phyloP scores from a whole-genome alignment of 1,284 basidiomycete genomes.

The Cutaneotrichosporon cutaneum region DNA sequence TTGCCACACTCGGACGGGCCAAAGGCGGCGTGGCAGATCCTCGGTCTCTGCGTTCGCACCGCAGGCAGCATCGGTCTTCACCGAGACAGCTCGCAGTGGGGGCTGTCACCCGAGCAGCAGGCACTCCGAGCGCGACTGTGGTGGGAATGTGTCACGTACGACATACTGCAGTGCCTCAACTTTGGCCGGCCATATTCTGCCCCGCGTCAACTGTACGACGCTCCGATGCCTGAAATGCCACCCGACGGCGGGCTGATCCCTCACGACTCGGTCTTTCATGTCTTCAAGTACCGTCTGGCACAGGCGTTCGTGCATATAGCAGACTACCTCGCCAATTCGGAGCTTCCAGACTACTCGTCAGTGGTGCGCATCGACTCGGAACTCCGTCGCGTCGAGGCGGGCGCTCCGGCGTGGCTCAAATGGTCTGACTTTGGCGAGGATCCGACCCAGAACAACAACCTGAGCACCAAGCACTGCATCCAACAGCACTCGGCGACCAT shows the following conservation, averaged over 20 bases:
- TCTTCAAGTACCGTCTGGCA: conserved; percentile 25
- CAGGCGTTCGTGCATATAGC: conserved; percentile 25
- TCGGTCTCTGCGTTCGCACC: conserved; percentile 25
- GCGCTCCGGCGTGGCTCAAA: conserved; percentile 27
- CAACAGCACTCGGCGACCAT: conserved; percentile 31
- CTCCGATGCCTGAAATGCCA: conserved; percentile 19
- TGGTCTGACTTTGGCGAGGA: conserved; percentile 23
- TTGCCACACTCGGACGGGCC: conserved; percentile 22
- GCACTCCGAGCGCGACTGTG: conserved; percentile 23
- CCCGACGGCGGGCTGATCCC: conserved; percentile 16
- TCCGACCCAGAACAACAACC: background rate
- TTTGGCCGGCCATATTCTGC: conserved; percentile 33
- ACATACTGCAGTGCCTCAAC: conserved; percentile 32
- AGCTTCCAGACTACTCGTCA: conserved; percentile 26
- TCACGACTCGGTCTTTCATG: conserved; percentile 25
- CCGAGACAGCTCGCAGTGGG: conserved; percentile 31
- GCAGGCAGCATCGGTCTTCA: conserved; percentile 25
- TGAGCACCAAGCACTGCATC: conserved; percentile 20
- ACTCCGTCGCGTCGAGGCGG: conserved; percentile 22
- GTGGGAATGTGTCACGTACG: conserved; percentile 30
- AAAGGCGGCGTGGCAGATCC: conserved; percentile 27
- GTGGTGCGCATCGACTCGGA: conserved; percentile 29
- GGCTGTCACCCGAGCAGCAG: conserved; percentile 22
- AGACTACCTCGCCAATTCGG: conserved; percentile 26
- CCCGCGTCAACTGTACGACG: conserved; percentile 26